Base-by-base conservation (phyloP, 2,329 filamentous ascomycete species). In the Xylariomycetidae sp. region DNA sequence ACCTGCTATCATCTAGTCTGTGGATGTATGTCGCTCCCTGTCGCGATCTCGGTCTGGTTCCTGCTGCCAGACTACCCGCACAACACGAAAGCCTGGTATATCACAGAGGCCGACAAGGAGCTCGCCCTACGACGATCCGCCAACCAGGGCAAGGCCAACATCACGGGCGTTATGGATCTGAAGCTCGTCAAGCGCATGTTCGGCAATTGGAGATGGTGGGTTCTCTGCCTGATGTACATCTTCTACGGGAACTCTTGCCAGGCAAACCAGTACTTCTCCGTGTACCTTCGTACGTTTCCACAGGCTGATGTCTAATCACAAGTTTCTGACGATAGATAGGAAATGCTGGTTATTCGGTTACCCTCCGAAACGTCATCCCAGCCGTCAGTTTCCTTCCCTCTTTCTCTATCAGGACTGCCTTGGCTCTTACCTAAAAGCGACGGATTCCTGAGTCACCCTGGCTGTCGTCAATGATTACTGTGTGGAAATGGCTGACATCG, bases 1-100 rank as follows among this genome's bases (percentile, higher is more conserved):
- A 6, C 14, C 19, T 9, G 14, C 31, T n/a, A n/a, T n/a, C n/a
- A n/a, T n/a, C n/a, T n/a, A 44, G 31, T 38, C 28, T 36, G 28
- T 17, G 32, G 33, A 11, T 54, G 53, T 28, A 57, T 57, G 49
- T 49, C 49, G 4, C 36, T 54, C 4, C 52, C 53, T 3, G 44
- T 56, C 20, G 53, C 45, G 2, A 14, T 56, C n/a, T 46, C 41
- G 3, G 48, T 44, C 4, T 56, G 38, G 31, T 47, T 49, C 31
- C 36, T 55, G 9, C 45, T 57, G 2, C 51, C 54, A 1, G 53
- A 56, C 25, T 45, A 45, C 10, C 53, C 53, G 8, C 42, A 51
- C 27, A 54, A 41, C 19, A 56, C 46, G 7, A 44, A 32, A 16
- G 40, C 53, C 6, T 51, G 44, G 46, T 55, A 46, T 19, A 38